Evolutionary conservation across 345 rosid genomes (phyloP).

Genomic region (Eucalyptus polyanthemos): DNA sequence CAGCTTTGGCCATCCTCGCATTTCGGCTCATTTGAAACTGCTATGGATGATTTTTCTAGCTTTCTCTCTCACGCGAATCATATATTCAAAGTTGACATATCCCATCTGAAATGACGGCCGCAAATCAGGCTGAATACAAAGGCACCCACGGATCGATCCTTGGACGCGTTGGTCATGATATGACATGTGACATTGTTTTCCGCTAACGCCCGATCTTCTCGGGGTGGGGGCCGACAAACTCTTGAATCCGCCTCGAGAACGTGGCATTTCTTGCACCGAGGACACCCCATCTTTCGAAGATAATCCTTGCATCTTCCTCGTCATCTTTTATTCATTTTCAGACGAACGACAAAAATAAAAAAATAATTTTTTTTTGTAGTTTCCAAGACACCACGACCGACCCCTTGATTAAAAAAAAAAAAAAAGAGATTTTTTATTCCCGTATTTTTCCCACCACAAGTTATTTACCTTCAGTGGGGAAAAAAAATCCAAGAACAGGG

Average conservation of each 20-base stretch:
- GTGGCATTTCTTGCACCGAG: not conserved
- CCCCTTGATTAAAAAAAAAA: not conserved
- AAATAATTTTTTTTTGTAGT: not conserved
- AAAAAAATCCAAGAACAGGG: not conserved
- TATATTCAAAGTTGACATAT: not conserved
- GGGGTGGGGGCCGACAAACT: not conserved
- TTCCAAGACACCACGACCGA: not conserved
- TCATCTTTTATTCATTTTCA: not conserved
- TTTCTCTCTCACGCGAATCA: not conserved
- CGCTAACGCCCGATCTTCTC: not conserved
- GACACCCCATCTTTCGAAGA: not conserved
- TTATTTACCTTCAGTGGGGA: not conserved
- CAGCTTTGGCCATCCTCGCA: rapidly evolving
- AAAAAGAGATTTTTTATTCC: not conserved
- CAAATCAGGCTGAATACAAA: not conserved
- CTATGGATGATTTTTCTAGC: not conserved
- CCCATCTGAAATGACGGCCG: not conserved
- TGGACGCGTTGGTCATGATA: not conserved
- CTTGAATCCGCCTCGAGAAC: not conserved
- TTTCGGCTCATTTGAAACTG: not conserved
- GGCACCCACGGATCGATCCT: not conserved
- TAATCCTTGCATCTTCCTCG: not conserved
- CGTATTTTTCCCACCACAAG: not conserved
- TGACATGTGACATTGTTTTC: not conserved
- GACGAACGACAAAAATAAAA: not conserved